Evolutionary conservation across 2,329 filamentous ascomycete species (phyloP).

Genomic region (Neoarthrinium moseri): DNA sequence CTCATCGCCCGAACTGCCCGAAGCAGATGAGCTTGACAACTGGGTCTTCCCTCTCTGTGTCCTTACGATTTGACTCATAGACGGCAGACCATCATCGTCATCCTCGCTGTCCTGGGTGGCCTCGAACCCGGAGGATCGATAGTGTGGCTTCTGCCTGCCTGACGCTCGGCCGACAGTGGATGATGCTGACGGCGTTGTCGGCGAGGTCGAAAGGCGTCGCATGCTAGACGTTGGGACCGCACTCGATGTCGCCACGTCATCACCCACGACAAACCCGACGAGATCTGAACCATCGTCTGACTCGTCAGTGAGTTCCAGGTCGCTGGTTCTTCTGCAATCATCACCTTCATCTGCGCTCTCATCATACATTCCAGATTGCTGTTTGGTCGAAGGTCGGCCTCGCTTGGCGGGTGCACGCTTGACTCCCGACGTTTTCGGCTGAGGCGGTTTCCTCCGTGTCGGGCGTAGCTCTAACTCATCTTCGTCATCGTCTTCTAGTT

Average conservation of each 20-base stretch:
- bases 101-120: constrained; percentile 20
- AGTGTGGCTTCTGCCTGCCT: constrained; percentile 15
- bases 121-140: constrained; percentile 18
- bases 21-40: neutral
- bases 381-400: constrained; percentile 18
- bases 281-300: constrained; percentile 30
- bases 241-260: constrained; percentile 28
- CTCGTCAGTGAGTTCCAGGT: constrained; percentile 34
- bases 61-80: constrained; percentile 26
- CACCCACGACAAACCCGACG: constrained; percentile 29
- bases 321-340: constrained; percentile 32
- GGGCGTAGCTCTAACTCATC: neutral
- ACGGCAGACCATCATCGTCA: constrained; percentile 23
- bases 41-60: constrained; percentile 4
- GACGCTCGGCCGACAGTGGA: constrained; percentile 10
- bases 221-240: constrained; percentile 23
- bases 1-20: constrained; percentile 13
- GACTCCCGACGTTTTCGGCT: neutral
- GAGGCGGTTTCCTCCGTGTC: constrained; percentile 8
- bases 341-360: constrained; percentile 32
- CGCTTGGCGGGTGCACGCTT: constrained; percentile 11
- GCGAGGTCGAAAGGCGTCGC: constrained; percentile 20
- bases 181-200: constrained; percentile 19
- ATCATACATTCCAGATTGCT: constrained; percentile 21
- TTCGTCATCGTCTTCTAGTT: constrained; percentile 1